Base-by-base conservation (phyloP, 2,329 filamentous ascomycete species). In the Alternaria sp. region DNA sequence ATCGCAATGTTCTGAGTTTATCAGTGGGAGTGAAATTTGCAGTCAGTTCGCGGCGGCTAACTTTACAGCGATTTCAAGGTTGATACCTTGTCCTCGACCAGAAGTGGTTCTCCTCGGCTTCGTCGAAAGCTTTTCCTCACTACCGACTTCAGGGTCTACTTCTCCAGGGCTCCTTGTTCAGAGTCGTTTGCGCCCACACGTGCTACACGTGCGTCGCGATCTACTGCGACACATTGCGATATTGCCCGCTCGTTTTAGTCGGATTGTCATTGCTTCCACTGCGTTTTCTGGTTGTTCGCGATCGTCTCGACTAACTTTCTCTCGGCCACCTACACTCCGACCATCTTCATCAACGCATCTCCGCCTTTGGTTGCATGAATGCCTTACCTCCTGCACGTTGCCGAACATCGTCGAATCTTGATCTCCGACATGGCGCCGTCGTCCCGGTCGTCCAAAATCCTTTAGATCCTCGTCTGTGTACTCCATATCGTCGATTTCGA, bases 401-500 rank as follows among this genome's bases (percentile, higher is more conserved):
- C 14, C 15, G 14, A 18, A 15, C 2, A 15, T 3, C 1, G 11
- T 8, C 7, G 30, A 18, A 5, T 23, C 47, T 8, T 51, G 56
- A 6, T 51, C 33, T 10, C 21, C 25, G n/a, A 9, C 14, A 12
- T 12, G 8, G 10, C 46, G 23, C 9, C 58, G 50, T 18, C 58
- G 41, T 9, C 50, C 58, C 0, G 50, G 58, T 4, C 58, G 41
- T 18, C 50, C 58, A 47, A 55, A 21, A 4, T 60, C 58, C n/a
- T 47, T 46, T 7, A 60, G 9, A 9, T 60, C 58, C 9, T 47
- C 28, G 21, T 60, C 58, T 2, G 41, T 55, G 49, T 44, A 47
- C 6, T 60, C 43, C 0, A 3, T 3, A 3, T 49, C 50, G 2
- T 60, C 9, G 9, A 58, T 4, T 15, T 57, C 28, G 5, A 21